Percentiles rank a stretch among this genome's conserved stretches.
phyloP scores from a whole-genome alignment of 2,329 filamentous ascomycete species.

The Fusarium gaditjirri region DNA sequence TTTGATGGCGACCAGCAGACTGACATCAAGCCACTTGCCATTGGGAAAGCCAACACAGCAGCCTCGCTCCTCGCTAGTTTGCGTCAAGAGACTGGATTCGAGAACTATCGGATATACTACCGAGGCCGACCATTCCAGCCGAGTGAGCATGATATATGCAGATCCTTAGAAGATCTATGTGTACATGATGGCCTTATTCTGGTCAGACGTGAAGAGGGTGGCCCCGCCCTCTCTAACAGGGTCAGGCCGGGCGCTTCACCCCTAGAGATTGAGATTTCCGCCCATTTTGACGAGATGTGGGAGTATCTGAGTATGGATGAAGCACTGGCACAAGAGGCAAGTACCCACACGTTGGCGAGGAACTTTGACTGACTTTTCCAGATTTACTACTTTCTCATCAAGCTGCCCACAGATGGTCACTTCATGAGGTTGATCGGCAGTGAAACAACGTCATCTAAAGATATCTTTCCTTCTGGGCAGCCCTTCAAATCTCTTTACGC shows the following conservation, averaged over 20 bases:
- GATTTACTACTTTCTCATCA: constrained; percentile 77
- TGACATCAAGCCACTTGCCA: constrained; percentile 69
- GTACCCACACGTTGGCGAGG: constrained; percentile 7
- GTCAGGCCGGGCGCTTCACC: constrained; percentile 64
- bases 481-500: constrained; percentile 81
- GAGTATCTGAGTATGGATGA: constrained; percentile 80
- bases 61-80: constrained; percentile 75
- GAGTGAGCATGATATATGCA: constrained; percentile 65
- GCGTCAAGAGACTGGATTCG: constrained; percentile 76
- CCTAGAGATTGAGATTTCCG: constrained; percentile 82
- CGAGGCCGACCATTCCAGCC: constrained; percentile 74
- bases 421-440: constrained; percentile 69
- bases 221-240: constrained; percentile 54
- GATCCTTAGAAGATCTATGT: constrained; percentile 74
- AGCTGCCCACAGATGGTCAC: constrained; percentile 74
- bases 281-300: constrained; percentile 87
- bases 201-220: constrained; percentile 68
- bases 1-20: constrained; percentile 72
- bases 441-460: constrained; percentile 61
- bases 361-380: constrained; percentile 44
- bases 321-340: constrained; percentile 72
- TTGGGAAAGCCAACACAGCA: constrained; percentile 77
- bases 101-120: constrained; percentile 78
- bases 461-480: constrained; percentile 75
- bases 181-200: constrained; percentile 73